phyloP scores from a whole-genome alignment of 2,329 filamentous ascomycete species.

The Calonectria pseudoreteaudii region DNA sequence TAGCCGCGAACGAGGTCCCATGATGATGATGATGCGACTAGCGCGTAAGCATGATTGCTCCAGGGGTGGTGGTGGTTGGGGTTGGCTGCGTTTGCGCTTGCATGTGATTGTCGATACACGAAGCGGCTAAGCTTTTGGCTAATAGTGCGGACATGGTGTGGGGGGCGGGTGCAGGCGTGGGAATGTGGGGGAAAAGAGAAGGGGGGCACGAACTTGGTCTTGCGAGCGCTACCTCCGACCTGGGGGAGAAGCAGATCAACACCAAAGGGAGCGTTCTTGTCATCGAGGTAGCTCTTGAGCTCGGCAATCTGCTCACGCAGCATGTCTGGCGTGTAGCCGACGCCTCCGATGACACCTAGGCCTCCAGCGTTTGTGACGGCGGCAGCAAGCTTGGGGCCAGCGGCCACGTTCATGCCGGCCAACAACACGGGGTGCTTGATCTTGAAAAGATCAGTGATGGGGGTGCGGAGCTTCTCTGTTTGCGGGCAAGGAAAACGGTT shows the following conservation, averaged over 20 bases:
- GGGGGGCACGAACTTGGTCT: slow-evolving; percentile 78
- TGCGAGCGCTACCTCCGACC: slow-evolving; percentile 92
- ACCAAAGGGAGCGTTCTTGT: slow-evolving; percentile 96
- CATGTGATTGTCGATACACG: slow-evolving; percentile 36
- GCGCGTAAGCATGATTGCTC: slow-evolving; percentile 2
- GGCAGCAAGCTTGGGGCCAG: slow-evolving; percentile 94
- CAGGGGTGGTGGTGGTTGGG: neutral
- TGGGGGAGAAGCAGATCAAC: slow-evolving; percentile 94
- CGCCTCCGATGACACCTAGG: slow-evolving; percentile 94
- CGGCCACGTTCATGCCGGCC: slow-evolving; percentile 99
- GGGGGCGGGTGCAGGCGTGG: neutral
- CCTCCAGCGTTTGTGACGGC: slow-evolving; percentile 98
- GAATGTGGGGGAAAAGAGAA: slow-evolving; percentile 5
- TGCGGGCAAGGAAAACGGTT: slow-evolving; percentile 2
- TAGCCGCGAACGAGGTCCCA: slow-evolving; percentile 21
- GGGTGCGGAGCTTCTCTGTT: slow-evolving; percentile 78
- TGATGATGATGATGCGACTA: slow-evolving; percentile 9
- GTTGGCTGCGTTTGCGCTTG: slow-evolving; percentile 12
- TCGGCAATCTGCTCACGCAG: slow-evolving; percentile 93
- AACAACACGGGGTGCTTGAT: slow-evolving; percentile 97
- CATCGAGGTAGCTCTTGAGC: slow-evolving; percentile 86
- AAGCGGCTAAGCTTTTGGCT: slow-evolving; percentile 4
- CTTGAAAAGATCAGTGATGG: slow-evolving; percentile 94
- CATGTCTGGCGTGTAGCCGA: slow-evolving; percentile 98
- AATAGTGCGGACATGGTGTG: neutral